Base-by-base conservation (phyloP, 2,329 filamentous ascomycete genomes). In the Diaporthe ampelina region DNA sequence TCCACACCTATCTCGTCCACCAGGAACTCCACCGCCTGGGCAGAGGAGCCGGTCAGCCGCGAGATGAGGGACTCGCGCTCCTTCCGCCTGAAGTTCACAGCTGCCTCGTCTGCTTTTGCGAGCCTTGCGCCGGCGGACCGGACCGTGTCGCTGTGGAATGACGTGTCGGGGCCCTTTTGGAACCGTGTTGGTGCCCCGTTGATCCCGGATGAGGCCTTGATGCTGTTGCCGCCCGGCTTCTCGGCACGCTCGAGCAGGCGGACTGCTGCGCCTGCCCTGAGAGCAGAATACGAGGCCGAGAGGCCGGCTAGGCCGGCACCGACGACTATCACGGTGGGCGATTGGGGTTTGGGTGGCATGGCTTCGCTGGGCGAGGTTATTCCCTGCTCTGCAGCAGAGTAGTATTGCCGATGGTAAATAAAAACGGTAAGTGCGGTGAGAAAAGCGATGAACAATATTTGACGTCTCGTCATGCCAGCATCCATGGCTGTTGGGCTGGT, bases 191-290 rank as follows among this genome's bases (percentile, higher is more conserved):
- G 86, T 0, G 90, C 90, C 9, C 90, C 91, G 76, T 92, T 92
- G 81, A 93, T 93, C 0, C 91, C 91, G 0, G 90, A 92, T 0
- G 91, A 92, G 0, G 91, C 91, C 81, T 93, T 93, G 81, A 93
- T 91, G 78, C 87, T 90, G 78, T 93, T 92, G 2, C 91, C 90
- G 48, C 91, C 91, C 0, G 91, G 89, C 78, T 91, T 91, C 3
- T 86, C 79, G 0, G 87, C 86, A 26, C 90, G 88, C 74, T 93
- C 91, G 17, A 93, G 84, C 67, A 93, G 84, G 43, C 85, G 84
- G 0, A 93, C 91, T 0, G 85, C 81, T 2, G 88, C 84, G 52
- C 87, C 86, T 17, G 86, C 84, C 4, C 84, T 81, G 6, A 92
- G 82, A 9, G 92, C 87, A 74, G 89, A 85, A 54, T 88, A 86